Evolutionary conservation across 75 land plant species (phyloP).

Genomic region (Adiantum capillusveneris): DNA sequence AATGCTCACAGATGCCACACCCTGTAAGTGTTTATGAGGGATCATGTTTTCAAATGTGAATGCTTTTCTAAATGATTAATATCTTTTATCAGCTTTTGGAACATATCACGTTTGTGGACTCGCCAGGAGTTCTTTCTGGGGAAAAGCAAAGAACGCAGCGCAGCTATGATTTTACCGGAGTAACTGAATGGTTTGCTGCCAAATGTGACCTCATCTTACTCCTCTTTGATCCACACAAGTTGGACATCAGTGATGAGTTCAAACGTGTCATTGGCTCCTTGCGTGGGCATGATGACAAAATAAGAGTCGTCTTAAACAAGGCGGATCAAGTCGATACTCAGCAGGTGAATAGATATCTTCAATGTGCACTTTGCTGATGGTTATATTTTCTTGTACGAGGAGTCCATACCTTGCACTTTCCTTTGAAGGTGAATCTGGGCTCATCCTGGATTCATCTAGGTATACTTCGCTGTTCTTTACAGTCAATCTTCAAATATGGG

Average conservation of each 20-base stretch:
- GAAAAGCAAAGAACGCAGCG: constrained; percentile 95
- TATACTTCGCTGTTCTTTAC: too few relatives aligned
- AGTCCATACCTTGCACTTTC: neutral
- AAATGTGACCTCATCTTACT: constrained; percentile 91
- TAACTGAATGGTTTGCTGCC: constrained; percentile 97
- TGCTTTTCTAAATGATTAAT: neutral
- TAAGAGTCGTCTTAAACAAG: constrained; percentile 89
- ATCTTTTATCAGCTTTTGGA: constrained; percentile 57
- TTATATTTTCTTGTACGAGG: neutral
- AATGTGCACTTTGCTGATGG: neutral
- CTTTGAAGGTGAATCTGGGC: too few relatives aligned
- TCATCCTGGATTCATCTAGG: too few relatives aligned
- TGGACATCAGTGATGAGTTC: constrained; percentile 97
- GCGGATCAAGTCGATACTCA: constrained; percentile 98
- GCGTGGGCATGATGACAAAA: constrained; percentile 95
- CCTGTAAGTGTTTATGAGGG: constrained; percentile 38
- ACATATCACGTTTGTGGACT: constrained; percentile 89
- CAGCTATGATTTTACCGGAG: constrained; percentile 95
- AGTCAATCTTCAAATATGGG: too few relatives aligned
- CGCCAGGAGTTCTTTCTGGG: constrained; percentile 96
- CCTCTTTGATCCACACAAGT: constrained; percentile 93
- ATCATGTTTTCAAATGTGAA: too few relatives aligned
- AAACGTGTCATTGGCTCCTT: constrained; percentile 83
- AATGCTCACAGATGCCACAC: constrained; percentile 97
- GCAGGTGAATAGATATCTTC: constrained; percentile 37